Percentiles rank a stretch among this genome's conserved stretches.
Evolutionary conservation across 257 asterid genomes (phyloP).

Genomic region (Sherardia arvensis): DNA sequence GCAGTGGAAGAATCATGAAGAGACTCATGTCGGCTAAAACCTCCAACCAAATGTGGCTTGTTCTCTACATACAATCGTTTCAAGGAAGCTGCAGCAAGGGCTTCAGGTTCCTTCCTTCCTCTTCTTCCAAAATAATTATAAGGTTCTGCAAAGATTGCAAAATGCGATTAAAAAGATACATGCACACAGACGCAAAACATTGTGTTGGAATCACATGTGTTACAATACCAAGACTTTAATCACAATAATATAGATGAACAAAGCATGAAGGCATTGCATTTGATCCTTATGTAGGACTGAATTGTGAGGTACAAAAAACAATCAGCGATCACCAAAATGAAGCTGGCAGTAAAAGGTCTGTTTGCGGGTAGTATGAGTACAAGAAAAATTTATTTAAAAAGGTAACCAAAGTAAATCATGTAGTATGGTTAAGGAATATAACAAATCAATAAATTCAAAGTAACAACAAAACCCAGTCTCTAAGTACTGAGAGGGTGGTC

Average conservation of each 20-base stretch:
- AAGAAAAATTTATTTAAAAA: neutral
- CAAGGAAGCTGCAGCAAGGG: constrained; percentile 57
- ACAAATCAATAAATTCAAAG: neutral
- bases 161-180: constrained; percentile 26
- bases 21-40: constrained; percentile 60
- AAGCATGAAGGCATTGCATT: neutral
- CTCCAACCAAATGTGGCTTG: constrained; percentile 81
- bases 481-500: neutral
- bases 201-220: neutral
- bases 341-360: neutral
- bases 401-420: neutral
- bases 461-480: neutral
- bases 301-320: too few relatives aligned
- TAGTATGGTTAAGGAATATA: neutral
- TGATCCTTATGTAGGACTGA: too few relatives aligned
- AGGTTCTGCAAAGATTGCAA: constrained; percentile 46
- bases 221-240: neutral
- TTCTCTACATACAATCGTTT: constrained; percentile 90
- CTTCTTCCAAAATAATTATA: constrained; percentile 51
- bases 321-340: neutral
- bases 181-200: neutral
- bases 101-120: constrained; percentile 68
- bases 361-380: neutral
- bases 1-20: constrained; percentile 37
- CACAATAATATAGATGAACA: neutral